Conservation (phyloP, 306 rosid genomes). For the Oxytropis ochrocephala region DNA sequence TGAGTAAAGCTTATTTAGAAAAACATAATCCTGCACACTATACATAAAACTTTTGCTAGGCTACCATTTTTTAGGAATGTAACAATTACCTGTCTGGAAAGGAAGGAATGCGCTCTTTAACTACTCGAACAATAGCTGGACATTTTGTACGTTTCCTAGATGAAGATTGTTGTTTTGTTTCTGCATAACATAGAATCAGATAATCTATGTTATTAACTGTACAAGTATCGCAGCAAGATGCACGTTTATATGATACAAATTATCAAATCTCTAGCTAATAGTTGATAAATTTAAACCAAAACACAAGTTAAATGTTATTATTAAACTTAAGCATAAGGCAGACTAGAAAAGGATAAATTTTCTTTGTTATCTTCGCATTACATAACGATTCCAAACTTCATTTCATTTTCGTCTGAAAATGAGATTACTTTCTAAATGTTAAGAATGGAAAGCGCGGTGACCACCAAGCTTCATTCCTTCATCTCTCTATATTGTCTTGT, state of each 20-base stretch:
- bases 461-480: too few relatives aligned
- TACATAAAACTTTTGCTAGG: neutral
- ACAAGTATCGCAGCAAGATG: neutral
- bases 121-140: conserved; percentile 28
- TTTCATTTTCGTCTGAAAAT: too few relatives aligned
- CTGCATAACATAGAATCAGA: conserved; percentile 16
- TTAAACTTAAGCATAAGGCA: neutral
- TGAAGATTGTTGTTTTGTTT: conserved; percentile 22
- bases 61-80: neutral
- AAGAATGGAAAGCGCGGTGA: too few relatives aligned
- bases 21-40: neutral
- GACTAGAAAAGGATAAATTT: too few relatives aligned
- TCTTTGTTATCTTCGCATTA: too few relatives aligned
- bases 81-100: conserved; percentile 52
- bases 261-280: neutral
- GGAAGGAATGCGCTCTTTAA: conserved; percentile 43
- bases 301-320: neutral
- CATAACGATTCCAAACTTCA: too few relatives aligned
- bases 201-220: neutral
- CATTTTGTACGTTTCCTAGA: conserved; percentile 15
- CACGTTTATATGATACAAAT: neutral
- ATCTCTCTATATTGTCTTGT: too few relatives aligned
- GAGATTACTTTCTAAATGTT: too few relatives aligned
- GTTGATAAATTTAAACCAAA: neutral
- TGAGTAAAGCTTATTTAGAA: neutral